A percentile compares a stretch with the other conserved stretches of the same genome.
These are phyloP conservation scores for Allantophomopsis cytisporea DNA, from an alignment of 2,329 filamentous ascomycete species.

Conservation along the genomic window DNA sequence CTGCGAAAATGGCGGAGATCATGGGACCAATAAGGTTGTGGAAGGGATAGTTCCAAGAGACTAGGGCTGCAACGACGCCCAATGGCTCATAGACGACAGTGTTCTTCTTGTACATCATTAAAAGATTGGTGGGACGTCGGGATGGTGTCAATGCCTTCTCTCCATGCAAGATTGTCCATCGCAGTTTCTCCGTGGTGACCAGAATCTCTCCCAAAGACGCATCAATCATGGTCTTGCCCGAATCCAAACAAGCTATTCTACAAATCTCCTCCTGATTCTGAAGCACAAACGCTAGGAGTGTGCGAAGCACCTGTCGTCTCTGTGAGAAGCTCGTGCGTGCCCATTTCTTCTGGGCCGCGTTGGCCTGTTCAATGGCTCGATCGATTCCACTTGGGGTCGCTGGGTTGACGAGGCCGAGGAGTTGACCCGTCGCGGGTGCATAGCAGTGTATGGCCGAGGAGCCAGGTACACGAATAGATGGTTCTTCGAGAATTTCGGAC, in stretches of 20 bases:
- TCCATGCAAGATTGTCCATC: constrained; percentile 87
- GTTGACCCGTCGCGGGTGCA: constrained; percentile 76
- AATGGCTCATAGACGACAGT: constrained; percentile 83
- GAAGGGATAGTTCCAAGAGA: constrained; percentile 96
- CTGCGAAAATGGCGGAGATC: constrained; percentile 81
- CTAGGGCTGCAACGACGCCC: constrained; percentile 81
- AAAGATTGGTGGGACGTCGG: constrained; percentile 68
- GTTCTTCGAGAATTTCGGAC: constrained; percentile 37
- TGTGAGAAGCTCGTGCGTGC: constrained; percentile 63
- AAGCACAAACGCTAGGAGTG: constrained; percentile 70
- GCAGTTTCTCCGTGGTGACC: constrained; percentile 84
- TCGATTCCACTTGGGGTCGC: constrained; percentile 69
- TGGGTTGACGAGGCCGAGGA: constrained; percentile 68
- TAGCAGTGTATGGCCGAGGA: constrained; percentile 69
- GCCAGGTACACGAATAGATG: constrained; percentile 36
- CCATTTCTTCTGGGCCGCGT: constrained; percentile 67
- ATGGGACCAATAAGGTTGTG: constrained; percentile 90
- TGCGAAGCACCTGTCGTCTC: constrained; percentile 65
- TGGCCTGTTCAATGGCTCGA: constrained; percentile 58
- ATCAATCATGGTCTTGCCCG: constrained; percentile 92
- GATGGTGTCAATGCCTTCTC: constrained; percentile 65
- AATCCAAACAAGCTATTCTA: constrained; percentile 75
- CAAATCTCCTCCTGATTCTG: constrained; percentile 85
- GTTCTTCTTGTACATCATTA: constrained; percentile 94
- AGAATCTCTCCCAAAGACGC: constrained; percentile 89